Evolutionary conservation across 2,329 filamentous ascomycete species (phyloP), one percentile per base, ranked within the genome.

Genomic region (Alternaria incomplexa): DNA sequence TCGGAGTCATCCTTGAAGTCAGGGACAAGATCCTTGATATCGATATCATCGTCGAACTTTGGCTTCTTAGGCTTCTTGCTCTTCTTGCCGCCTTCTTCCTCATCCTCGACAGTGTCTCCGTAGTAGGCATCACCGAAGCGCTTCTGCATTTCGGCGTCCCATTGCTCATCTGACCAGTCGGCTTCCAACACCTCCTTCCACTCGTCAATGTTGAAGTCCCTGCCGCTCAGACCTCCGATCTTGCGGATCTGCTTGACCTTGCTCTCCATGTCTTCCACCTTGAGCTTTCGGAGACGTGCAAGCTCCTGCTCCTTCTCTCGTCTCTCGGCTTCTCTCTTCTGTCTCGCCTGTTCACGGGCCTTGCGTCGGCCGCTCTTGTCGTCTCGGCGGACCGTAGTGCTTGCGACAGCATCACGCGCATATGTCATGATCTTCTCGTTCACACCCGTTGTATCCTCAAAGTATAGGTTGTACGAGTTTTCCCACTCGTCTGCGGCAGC

Each of bases 11-110:
- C 91, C 20, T 92, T 88, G 75, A 96, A 97, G 64, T 97, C 93
- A 2, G 93, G 93, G 26, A 97, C 83, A 54, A 97, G 86, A 78
- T 97, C 95, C 64, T 91, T 93, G 82, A 99, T 98, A 77, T 98
- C 94, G 72, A 99, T 97, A 77, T 99, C 96, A 74, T 98, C 93
- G 73, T 97, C 93, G 91, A 95, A 99, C 66, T 89, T 92, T 10
- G 93, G 93, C 82, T 97, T 97, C 85, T 92, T 93, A 10, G 87
- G 81, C 69, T 88, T 89, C 75, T 87, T 89, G 61, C 56, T 32
- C 56, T 63, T 63, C 22, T 64, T 70, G 53, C 76, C 61, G 5
- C 28, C 82, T 8, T 80, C 84, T 4, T 73, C 76, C 3, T 73
- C 76, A 11, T 74, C 77, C 1, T 64, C 67, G 7, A 82, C 85